phyloP scores from a whole-genome alignment of 192 early-diverging fungal genomes.

The Umbelopsis sp. region DNA sequence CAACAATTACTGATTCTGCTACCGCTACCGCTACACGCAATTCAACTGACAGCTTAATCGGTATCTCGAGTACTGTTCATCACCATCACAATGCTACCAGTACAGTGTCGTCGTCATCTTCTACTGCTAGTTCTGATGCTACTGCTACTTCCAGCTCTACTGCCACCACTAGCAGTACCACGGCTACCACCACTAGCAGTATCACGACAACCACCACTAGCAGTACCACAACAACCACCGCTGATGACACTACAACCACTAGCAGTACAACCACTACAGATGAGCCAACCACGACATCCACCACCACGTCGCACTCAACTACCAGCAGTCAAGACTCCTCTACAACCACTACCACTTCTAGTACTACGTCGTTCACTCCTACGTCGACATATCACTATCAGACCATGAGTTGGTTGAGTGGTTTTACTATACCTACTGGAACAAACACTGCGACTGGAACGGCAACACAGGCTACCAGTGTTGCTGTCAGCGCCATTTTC shows the following conservation, averaged over 20 bases:
- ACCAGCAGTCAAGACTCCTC: background rate
- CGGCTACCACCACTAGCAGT: background rate
- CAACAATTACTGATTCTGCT: background rate
- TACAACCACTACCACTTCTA: slow-evolving; percentile 12
- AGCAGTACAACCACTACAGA: background rate
- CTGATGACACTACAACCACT: slow-evolving; percentile 1
- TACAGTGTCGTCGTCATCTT: too few species aligned
- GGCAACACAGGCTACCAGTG: background rate
- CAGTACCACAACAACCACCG: background rate
- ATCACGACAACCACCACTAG: slow-evolving; percentile 15
- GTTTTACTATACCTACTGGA: slow-evolving; percentile 15
- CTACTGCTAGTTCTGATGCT: background rate
- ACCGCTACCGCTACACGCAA: background rate
- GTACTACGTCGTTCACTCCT: slow-evolving; percentile 8
- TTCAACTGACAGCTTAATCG: background rate
- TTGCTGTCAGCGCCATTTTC: slow-evolving; percentile 16
- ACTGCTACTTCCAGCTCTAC: background rate
- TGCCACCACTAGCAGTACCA: background rate
- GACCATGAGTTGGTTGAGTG: slow-evolving; percentile 27
- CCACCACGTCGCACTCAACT: background rate
- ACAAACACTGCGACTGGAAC: background rate
- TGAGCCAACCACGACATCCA: background rate
- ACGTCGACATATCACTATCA: slow-evolving; percentile 29
- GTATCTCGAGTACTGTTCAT: too few species aligned
- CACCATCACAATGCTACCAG: too few species aligned